Conservation (phyloP, 202 grass and related monocot species). For the Carex sylvatica region DNA sequence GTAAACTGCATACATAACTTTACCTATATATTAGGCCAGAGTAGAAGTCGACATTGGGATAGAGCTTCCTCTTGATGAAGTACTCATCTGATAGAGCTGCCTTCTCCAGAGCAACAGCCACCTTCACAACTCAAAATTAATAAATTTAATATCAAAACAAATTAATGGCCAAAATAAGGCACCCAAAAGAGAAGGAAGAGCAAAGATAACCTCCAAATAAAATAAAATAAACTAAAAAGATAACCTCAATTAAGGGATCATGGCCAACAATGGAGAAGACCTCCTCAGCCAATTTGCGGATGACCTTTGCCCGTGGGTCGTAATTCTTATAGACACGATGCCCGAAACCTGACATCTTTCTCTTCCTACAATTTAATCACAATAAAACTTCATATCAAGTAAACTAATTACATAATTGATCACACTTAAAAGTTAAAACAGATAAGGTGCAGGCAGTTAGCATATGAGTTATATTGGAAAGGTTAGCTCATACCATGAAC, state of each 20-base stretch:
- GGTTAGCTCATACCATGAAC: background rate
- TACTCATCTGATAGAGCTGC: slow-evolving; percentile 91
- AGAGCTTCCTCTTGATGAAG: slow-evolving; percentile 93
- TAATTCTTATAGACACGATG: slow-evolving; percentile 99
- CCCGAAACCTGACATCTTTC: slow-evolving; percentile 93
- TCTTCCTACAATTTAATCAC: slow-evolving; percentile 50
- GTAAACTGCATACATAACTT: background rate
- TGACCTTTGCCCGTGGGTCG: slow-evolving; percentile 94
- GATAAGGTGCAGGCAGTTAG: background rate
- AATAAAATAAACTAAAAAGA: background rate
- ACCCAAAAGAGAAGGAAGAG: background rate
- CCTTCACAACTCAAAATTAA: slow-evolving; percentile 40
- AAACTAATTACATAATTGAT: slow-evolving; percentile 13
- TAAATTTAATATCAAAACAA: background rate
- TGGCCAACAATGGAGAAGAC: slow-evolving; percentile 94
- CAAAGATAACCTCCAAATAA: background rate
- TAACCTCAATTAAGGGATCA: slow-evolving; percentile 93
- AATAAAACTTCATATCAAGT: slow-evolving; percentile 18
- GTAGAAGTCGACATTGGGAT: slow-evolving; percentile 99
- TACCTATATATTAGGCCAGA: slow-evolving; percentile 97
- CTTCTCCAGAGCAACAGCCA: slow-evolving; percentile 92
- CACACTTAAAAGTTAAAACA: background rate
- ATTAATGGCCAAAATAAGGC: background rate
- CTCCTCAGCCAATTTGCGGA: slow-evolving; percentile 89
- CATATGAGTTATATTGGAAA: background rate